These are phyloP conservation scores for Russula griseocarnosa DNA, from an alignment of 768 basidiomycete species.

Conservation along the genomic window DNA sequence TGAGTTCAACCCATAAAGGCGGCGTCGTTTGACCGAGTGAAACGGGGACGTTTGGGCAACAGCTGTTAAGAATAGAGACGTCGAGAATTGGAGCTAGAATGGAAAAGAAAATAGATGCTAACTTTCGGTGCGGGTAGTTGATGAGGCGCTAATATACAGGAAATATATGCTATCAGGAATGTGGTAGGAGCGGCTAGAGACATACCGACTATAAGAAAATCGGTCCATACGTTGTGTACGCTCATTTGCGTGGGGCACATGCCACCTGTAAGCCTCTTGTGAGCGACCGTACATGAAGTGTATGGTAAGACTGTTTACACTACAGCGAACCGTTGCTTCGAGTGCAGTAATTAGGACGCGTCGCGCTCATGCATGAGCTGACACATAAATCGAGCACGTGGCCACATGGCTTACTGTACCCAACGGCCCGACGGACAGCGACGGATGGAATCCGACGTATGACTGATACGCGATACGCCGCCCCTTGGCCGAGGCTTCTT, in stretches of 20 bases:
- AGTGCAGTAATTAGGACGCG: background rate
- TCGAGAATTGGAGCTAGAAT: background rate
- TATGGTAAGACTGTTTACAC: background rate
- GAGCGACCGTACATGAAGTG: background rate
- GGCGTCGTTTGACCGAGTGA: constrained; percentile 45
- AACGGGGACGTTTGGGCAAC: background rate
- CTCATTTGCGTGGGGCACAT: background rate
- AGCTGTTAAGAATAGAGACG: background rate
- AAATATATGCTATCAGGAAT: background rate
- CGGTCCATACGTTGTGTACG: background rate
- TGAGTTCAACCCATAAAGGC: constrained; percentile 48
- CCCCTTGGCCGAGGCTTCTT: too few relatives aligned
- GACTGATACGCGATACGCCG: too few relatives aligned
- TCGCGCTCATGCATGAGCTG: too few relatives aligned
- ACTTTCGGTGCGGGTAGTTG: background rate
- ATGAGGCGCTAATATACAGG: background rate
- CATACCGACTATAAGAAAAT: constrained; percentile 1
- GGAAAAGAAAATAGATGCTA: background rate
- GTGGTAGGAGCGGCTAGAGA: background rate
- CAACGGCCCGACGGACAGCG: too few relatives aligned
- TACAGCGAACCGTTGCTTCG: background rate
- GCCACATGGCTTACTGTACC: too few relatives aligned
- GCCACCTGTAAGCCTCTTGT: background rate
- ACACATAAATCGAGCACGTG: too few relatives aligned
- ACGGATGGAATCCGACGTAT: too few relatives aligned